Base-by-base conservation (phyloP, 495 filamentous ascomycete genomes). In the Letharia columbiana region DNA sequence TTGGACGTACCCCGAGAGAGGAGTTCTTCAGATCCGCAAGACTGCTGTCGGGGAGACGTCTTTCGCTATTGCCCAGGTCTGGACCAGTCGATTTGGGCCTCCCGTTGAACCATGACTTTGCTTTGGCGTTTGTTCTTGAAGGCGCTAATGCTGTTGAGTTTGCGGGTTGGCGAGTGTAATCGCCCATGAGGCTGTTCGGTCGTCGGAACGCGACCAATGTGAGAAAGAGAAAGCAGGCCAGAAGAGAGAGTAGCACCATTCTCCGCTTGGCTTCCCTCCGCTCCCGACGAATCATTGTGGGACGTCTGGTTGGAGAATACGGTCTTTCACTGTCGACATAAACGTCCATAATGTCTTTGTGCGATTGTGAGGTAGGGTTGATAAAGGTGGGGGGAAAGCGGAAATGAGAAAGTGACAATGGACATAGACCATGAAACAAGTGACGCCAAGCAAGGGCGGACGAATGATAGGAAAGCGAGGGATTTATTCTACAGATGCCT, bases 191-290 rank as follows among this genome's bases (percentile, higher is more conserved):
- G 64, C 57, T 62, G 41, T 70, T 61, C 17, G 67, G 65, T 20
- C 52, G 61, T 56, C 65, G 66, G 57, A 70, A 70, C 9, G 60
- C 68, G 28, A 67, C 65, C 40, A 67, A 15, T 0, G 65, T 63
- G 61, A 67, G 45, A 37, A 70, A 52, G 3, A 67, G 20, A 20
- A 70, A 44, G 33, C 44, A 40, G 31, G 60, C 68, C 13, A 70
- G 44, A 13, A 70, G 49, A 18, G 39, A 41, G 42, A 70, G 41
- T 9, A 70, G 65, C 28, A 67, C 47, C 31, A 67, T 67, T 23
- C 58, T 64, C 47, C 68, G 65, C 18, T 58, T 44, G 8, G 65
- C 64, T 59, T 70, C 68, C n/a, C 68, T 66, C 42, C 64, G 9
- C 18, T 47, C 52, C 3, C 68, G 59, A 37, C 61, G 52, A 20